Evolutionary conservation across 768 basidiomycete genomes (phyloP).

Genomic region (Boletus eberwhitei): DNA sequence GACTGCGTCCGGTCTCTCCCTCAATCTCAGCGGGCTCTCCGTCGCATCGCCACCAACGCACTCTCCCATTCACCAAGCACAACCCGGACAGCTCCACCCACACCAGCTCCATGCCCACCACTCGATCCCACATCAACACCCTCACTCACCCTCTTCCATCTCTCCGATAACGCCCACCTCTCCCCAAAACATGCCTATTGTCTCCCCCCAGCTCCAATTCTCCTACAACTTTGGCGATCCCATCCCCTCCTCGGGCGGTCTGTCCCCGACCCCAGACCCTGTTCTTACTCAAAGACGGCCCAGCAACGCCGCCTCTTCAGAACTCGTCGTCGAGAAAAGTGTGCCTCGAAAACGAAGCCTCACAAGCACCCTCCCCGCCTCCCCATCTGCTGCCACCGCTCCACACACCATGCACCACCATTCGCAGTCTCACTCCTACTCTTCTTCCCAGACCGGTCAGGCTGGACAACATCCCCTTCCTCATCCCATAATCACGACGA

Average conservation of each 20-base stretch:
- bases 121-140: slow-evolving; percentile 29
- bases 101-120: slow-evolving; percentile 52
- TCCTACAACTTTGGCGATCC: slow-evolving; percentile 52
- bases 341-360: slow-evolving; percentile 70
- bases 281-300: slow-evolving; percentile 34
- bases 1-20: slow-evolving; percentile 46
- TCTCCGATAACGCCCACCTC: slow-evolving; percentile 61
- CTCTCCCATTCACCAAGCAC: slow-evolving; percentile 52
- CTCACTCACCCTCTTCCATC: slow-evolving; percentile 33
- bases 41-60: slow-evolving; percentile 65
- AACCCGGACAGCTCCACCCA: slow-evolving; percentile 53
- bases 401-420: slow-evolving; percentile 24
- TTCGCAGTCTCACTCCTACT: slow-evolving; percentile 26
- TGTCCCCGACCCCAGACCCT: slow-evolving; percentile 28
- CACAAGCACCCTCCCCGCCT: slow-evolving; percentile 41
- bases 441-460: slow-evolving; percentile 13
- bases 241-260: slow-evolving; percentile 15
- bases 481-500: slow-evolving; percentile 34
- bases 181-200: slow-evolving; percentile 42
- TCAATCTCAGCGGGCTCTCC: slow-evolving; percentile 65
- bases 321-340: slow-evolving; percentile 43
- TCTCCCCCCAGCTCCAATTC: slow-evolving; percentile 41
- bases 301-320: slow-evolving; percentile 44
- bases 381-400: slow-evolving; percentile 3
- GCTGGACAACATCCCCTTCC: slow-evolving; percentile 9